Evolutionary conservation across 805 yeast genomes (phyloP).

Genomic region (Myxozyma mucilagina): DNA sequence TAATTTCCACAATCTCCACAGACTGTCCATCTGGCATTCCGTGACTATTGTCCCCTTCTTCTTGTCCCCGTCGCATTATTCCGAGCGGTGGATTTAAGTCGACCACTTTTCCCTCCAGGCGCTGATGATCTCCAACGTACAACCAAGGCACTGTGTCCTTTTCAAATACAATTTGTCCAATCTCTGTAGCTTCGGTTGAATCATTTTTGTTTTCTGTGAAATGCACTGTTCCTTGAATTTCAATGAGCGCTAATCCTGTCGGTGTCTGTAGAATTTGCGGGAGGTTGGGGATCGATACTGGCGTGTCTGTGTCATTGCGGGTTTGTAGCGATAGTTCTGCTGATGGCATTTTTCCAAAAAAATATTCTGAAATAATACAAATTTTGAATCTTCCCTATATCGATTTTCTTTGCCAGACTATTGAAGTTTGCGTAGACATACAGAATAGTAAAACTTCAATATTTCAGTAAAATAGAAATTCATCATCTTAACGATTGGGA

Average conservation of each 20-base stretch:
- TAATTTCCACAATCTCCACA: conserved; percentile 28
- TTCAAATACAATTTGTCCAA: conserved; percentile 29
- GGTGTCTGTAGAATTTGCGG: conserved; percentile 29
- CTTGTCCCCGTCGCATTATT: conserved; percentile 12
- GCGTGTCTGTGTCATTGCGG: conserved; percentile 6
- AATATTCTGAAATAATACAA: not conserved
- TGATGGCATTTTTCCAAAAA: conserved; percentile 13
- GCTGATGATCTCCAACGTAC: conserved; percentile 31
- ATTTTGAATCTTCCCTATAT: no score
- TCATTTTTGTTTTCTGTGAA: not conserved
- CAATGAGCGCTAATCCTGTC: conserved; percentile 31
- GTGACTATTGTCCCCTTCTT: not conserved
- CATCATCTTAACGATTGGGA: no score
- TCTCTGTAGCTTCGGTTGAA: not conserved
- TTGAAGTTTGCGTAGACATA: no score
- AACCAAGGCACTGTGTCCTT: conserved; percentile 22
- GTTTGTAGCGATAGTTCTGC: conserved; percentile 11
- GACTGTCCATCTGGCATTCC: conserved; percentile 15
- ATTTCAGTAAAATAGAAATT: no score
- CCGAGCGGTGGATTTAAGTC: conserved; percentile 32
- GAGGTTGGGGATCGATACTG: not conserved
- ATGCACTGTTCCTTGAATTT: conserved; percentile 33
- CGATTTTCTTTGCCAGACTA: no score
- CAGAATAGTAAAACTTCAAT: no score
- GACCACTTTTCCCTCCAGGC: conserved; percentile 29